These are phyloP conservation scores for Chytriomyces sp. DNA, from an alignment of 192 early-diverging fungal species.

Conservation along the genomic window DNA sequence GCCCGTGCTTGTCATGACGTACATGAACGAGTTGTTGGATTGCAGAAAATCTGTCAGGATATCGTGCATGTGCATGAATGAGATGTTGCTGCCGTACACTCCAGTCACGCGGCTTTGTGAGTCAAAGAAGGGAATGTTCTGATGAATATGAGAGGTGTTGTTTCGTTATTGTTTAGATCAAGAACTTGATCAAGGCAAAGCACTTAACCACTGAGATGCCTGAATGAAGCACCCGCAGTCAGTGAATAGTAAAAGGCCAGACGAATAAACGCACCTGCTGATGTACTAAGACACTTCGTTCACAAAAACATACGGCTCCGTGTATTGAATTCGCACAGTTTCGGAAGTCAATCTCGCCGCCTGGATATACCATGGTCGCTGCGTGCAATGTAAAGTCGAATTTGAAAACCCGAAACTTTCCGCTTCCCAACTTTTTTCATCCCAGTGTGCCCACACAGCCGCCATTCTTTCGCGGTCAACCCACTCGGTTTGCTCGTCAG, in stretches of 20 bases:
- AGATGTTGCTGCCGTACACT: neutral
- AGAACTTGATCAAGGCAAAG: neutral
- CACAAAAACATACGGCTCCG: conserved; percentile 2
- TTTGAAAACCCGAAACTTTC: neutral
- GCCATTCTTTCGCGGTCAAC: no score
- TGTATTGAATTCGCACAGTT: neutral
- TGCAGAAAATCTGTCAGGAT: neutral
- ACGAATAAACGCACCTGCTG: neutral
- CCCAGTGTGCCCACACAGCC: no score
- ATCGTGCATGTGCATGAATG: neutral
- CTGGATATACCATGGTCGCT: neutral
- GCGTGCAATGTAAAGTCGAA: neutral
- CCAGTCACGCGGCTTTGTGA: neutral
- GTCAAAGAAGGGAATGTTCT: conserved; percentile 13
- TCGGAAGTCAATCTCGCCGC: neutral
- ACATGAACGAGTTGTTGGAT: conserved; percentile 5
- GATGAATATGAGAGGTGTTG: no score
- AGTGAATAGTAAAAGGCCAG: neutral
- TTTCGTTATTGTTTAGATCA: no score
- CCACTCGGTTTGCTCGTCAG: no score
- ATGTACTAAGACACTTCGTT: neutral
- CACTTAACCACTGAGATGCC: neutral
- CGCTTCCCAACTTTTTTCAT: no score
- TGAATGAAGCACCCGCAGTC: neutral
- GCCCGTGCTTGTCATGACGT: conserved; percentile 17